phyloP scores from a whole-genome alignment of 1,284 basidiomycete species.

The Sporisorium exsertum region DNA sequence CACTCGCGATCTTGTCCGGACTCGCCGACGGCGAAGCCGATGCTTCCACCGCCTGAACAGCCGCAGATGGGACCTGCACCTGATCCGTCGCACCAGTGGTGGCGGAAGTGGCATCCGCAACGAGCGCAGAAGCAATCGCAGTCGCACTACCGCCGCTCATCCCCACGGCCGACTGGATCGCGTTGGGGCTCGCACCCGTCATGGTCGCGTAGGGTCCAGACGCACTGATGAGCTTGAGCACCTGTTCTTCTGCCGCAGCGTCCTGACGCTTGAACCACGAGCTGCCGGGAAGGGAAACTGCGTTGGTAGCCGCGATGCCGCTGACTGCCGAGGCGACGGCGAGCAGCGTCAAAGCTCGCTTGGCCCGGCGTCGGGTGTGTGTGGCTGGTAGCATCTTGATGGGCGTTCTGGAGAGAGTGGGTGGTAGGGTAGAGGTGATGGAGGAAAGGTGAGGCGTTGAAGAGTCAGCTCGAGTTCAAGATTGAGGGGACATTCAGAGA shows the following conservation, averaged over 20 bases:
- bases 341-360: constrained; percentile 15
- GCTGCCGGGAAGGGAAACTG: constrained; percentile 4
- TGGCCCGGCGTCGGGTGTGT: background rate
- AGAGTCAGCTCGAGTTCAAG: background rate
- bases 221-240: constrained; percentile 39
- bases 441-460: background rate
- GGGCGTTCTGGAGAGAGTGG: background rate
- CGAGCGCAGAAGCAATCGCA: constrained; percentile 3
- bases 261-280: constrained; percentile 36
- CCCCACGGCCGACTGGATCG: constrained; percentile 32
- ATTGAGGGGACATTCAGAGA: no score
- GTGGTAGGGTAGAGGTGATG: background rate
- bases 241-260: constrained; percentile 5
- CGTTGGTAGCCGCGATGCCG: constrained; percentile 6
- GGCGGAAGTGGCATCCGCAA: constrained; percentile 2
- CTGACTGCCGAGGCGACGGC: constrained; percentile 14
- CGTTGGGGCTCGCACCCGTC: constrained; percentile 22
- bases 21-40: constrained; percentile 5
- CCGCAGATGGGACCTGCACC: background rate
- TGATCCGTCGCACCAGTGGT: background rate
- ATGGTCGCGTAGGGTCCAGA: constrained; percentile 33
- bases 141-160: constrained; percentile 29
- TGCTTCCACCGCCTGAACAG: constrained; percentile 23
- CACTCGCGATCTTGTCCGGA: constrained; percentile 30
- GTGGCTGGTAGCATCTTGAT: background rate